Evolutionary conservation across 768 basidiomycete species (phyloP).

Genomic region (Aureoboletus auriporus): DNA sequence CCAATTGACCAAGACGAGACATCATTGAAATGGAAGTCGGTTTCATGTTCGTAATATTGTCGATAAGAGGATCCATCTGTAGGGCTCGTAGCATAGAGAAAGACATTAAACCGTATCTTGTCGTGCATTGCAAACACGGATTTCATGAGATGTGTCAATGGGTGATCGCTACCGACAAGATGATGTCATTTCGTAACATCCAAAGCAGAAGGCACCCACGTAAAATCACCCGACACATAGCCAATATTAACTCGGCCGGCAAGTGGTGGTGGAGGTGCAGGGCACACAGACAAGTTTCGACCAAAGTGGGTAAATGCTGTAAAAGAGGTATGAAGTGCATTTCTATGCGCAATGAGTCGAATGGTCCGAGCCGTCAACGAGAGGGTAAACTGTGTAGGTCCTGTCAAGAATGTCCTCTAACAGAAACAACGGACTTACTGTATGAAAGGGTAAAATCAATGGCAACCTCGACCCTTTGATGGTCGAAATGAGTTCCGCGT

Average conservation of each 20-base stretch:
- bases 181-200: not conserved
- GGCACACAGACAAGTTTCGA: constrained; percentile 29
- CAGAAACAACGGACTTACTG: constrained; percentile 27
- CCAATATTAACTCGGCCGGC: constrained; percentile 41
- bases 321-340: constrained; percentile 44
- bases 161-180: constrained; percentile 38
- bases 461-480: constrained; percentile 33
- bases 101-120: constrained; percentile 36
- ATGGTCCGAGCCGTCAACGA: constrained; percentile 38
- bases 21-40: constrained; percentile 37
- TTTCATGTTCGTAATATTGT: constrained; percentile 37
- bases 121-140: constrained; percentile 45
- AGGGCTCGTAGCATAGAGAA: constrained; percentile 46
- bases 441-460: constrained; percentile 47
- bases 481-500: constrained; percentile 15
- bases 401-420: not conserved
- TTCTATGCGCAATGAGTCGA: constrained; percentile 45
- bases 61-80: constrained; percentile 44
- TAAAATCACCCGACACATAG: constrained; percentile 47
- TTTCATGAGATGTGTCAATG: constrained; percentile 50
- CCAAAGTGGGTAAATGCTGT: constrained; percentile 33
- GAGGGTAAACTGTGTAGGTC: constrained; percentile 40
- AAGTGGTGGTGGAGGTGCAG: constrained; percentile 40
- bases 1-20: constrained; percentile 36
- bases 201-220: constrained; percentile 24